phyloP scores from a whole-genome alignment of 78 protist genomes.

The Dictyostelium brefeldianum region DNA sequence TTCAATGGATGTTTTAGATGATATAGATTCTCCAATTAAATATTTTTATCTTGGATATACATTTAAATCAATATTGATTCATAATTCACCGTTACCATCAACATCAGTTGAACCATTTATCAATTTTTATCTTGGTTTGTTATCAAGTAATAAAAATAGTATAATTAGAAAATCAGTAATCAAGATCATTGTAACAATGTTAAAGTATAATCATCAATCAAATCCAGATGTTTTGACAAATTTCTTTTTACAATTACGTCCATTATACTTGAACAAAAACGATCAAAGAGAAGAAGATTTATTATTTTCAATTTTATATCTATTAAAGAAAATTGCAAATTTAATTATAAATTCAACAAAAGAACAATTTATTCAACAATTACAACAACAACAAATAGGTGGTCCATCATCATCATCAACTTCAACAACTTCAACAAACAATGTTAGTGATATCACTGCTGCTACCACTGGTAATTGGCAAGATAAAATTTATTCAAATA shows the following conservation, averaged over 20 bases:
- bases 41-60: not conserved
- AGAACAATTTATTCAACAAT: not conserved
- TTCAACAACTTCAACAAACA: not conserved
- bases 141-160: conserved; percentile 12
- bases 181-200: not conserved
- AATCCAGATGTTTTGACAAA: conserved; percentile 11
- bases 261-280: not conserved
- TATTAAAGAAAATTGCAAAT: conserved; percentile 34
- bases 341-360: not conserved
- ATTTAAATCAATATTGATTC: not conserved
- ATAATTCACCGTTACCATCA: not conserved
- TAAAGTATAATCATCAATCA: not conserved
- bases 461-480: not conserved
- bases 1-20: not conserved
- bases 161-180: conserved; percentile 30
- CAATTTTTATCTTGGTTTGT: conserved; percentile 1
- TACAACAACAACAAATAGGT: not conserved
- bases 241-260: conserved; percentile 3
- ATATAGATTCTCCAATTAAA: not conserved
- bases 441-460: not conserved
- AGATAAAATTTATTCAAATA: conserved; percentile 4
- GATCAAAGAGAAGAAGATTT: not conserved
- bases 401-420: not conserved
- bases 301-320: conserved; percentile 18
- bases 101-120: not conserved